Percentiles rank a stretch among this genome's conserved stretches.
phyloP scores from a whole-genome alignment of 1,284 basidiomycete species.

The Ustilago curta region DNA sequence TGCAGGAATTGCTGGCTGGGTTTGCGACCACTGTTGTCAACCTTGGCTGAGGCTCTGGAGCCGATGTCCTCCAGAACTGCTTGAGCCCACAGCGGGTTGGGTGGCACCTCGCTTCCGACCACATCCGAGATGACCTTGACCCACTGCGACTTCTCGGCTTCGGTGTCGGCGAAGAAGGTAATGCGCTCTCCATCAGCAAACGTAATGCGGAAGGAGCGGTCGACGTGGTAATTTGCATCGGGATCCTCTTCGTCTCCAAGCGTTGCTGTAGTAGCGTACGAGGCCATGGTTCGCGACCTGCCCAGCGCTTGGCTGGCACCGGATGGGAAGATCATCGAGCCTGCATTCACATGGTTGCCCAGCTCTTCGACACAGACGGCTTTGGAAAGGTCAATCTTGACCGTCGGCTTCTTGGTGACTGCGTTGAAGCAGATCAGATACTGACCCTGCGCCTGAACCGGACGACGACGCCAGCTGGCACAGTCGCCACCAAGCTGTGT shows the following conservation, averaged over 20 bases:
- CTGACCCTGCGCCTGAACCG: constrained; percentile 86
- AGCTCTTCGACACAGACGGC: constrained; percentile 83
- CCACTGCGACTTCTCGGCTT: constrained; percentile 88
- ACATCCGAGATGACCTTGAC: constrained; percentile 71
- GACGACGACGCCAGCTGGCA: constrained; percentile 85
- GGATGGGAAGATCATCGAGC: constrained; percentile 37
- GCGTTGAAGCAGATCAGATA: constrained; percentile 92
- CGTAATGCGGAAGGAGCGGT: constrained; percentile 85
- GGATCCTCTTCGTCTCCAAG: constrained; percentile 72
- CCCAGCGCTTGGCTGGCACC: constrained; percentile 36
- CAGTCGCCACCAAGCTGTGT: constrained; percentile 98
- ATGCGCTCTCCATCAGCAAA: constrained; percentile 86
- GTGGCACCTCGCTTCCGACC: constrained; percentile 48
- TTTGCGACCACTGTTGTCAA: constrained; percentile 13
- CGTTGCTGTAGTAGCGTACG: constrained; percentile 31
- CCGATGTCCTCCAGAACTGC: constrained; percentile 31
- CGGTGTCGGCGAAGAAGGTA: constrained; percentile 88
- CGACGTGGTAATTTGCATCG: constrained; percentile 77
- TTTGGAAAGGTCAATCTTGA: constrained; percentile 90
- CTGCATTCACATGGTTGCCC: constrained; percentile 71
- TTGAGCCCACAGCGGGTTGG: constrained; percentile 64
- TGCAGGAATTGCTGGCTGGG: constrained; percentile 31
- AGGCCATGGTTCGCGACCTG: constrained; percentile 34
- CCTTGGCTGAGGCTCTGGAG: not conserved
- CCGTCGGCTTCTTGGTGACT: constrained; percentile 88